phyloP scores from a whole-genome alignment of 2,329 filamentous ascomycete genomes.

The Clarireedia paspali region DNA sequence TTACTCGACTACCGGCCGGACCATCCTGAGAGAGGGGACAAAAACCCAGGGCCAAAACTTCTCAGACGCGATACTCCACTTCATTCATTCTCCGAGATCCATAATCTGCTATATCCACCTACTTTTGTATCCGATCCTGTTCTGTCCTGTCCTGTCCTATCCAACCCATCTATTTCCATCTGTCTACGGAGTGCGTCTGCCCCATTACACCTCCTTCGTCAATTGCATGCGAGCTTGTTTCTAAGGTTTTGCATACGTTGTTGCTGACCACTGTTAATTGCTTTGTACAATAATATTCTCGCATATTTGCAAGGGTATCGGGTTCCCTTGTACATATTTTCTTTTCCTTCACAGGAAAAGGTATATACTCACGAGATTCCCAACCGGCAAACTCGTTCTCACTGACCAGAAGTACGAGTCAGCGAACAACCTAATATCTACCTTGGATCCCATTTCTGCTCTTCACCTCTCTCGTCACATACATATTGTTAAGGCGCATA shows the following conservation, averaged over 20 bases:
- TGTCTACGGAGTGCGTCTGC: background rate
- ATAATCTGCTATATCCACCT: background rate
- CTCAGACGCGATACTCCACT: background rate
- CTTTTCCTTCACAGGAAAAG: background rate
- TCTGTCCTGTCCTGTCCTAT: background rate
- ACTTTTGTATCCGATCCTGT: too few species aligned
- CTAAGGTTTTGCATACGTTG: background rate
- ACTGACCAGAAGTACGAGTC: background rate
- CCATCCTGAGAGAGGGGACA: slow-evolving; percentile 1
- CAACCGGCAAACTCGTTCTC: background rate
- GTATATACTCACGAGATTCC: slow-evolving; percentile 5
- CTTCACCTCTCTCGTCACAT: background rate
- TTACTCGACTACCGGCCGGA: slow-evolving; percentile 6
- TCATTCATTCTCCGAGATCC: background rate
- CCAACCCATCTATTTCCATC: background rate
- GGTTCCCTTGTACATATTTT: slow-evolving; percentile 1
- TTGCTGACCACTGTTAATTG: slow-evolving; percentile 1
- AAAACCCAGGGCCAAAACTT: background rate
- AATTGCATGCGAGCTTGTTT: too few species aligned
- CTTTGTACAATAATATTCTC: slow-evolving; percentile 1
- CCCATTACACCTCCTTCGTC: background rate
- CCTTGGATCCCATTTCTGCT: background rate
- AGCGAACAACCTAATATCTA: background rate
- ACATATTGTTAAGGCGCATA: slow-evolving; percentile 1
- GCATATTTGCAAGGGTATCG: slow-evolving; percentile 4